phyloP scores from a whole-genome alignment of 2,329 filamentous ascomycete species.

The Zalaria sp. region DNA sequence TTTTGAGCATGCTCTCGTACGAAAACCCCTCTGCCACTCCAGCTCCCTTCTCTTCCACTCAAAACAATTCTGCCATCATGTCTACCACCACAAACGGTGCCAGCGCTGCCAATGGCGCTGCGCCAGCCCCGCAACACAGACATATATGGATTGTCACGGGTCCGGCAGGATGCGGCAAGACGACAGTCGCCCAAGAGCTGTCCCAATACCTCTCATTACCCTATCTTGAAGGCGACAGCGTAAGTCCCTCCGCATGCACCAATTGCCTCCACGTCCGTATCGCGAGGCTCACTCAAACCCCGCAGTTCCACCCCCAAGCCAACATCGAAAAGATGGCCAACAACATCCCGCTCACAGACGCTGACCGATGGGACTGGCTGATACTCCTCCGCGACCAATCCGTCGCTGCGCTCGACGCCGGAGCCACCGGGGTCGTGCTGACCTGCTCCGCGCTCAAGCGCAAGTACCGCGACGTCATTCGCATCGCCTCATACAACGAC shows the following conservation, averaged over 20 bases:
- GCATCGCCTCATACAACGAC: slow-evolving; percentile 32
- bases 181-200: slow-evolving; percentile 33
- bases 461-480: slow-evolving; percentile 72
- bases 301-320: slow-evolving; percentile 33
- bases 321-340: slow-evolving; percentile 71
- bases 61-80: not conserved
- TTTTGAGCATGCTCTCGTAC: slow-evolving; percentile 4
- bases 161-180: slow-evolving; percentile 40
- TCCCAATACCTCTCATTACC: slow-evolving; percentile 26
- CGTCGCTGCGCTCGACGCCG: slow-evolving; percentile 17
- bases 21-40: slow-evolving; percentile 1
- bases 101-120: not conserved
- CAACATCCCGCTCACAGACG: slow-evolving; percentile 75
- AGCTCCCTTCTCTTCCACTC: not conserved
- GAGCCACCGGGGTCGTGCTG: slow-evolving; percentile 57
- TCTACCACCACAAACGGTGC: not conserved
- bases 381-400: slow-evolving; percentile 33
- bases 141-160: slow-evolving; percentile 39
- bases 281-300: not conserved
- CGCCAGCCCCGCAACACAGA: slow-evolving; percentile 18
- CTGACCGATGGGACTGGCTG: slow-evolving; percentile 96
- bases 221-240: slow-evolving; percentile 38
- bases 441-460: slow-evolving; percentile 94
- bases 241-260: slow-evolving; percentile 14
- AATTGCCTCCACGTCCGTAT: not conserved